Conservation (phyloP, 2,329 filamentous ascomycete species). For the Trichoderma endophyticum region DNA sequence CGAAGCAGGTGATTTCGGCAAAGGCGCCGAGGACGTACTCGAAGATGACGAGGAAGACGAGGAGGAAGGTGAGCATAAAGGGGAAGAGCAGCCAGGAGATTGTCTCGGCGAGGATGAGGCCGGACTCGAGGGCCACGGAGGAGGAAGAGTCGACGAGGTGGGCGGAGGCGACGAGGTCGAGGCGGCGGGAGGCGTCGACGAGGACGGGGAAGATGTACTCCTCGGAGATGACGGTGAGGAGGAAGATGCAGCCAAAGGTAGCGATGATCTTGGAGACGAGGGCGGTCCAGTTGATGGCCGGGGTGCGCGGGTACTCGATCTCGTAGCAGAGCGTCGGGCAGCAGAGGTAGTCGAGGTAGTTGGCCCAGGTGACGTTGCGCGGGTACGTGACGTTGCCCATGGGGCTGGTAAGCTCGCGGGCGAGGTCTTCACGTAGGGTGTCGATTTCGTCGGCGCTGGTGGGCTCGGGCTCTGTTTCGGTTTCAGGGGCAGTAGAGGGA, state of each 20-base stretch:
- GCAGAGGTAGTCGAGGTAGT: constrained; percentile 83
- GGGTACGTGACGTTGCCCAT: constrained; percentile 89
- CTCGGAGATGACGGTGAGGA: constrained; percentile 85
- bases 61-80: constrained; percentile 92
- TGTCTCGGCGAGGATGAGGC: constrained; percentile 81
- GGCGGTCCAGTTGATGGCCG: constrained; percentile 72
- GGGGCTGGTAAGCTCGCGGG: constrained; percentile 85
- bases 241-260: constrained; percentile 93
- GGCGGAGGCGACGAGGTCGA: constrained; percentile 39
- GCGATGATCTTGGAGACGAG: constrained; percentile 82
- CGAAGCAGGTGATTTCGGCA: constrained; percentile 90
- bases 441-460: constrained; percentile 51
- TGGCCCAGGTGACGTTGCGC: constrained; percentile 75
- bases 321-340: constrained; percentile 98
- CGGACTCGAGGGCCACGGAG: constrained; percentile 57
- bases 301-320: constrained; percentile 84
- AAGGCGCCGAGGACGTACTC: constrained; percentile 94
- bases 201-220: constrained; percentile 94
- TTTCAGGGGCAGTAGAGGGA: neutral
- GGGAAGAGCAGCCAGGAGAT: constrained; percentile 91
- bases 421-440: constrained; percentile 79
- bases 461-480: neutral
- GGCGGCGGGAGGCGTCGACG: constrained; percentile 60
- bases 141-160: constrained; percentile 41
- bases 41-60: constrained; percentile 97